These are phyloP conservation scores for Dendrothele bispora DNA, from an alignment of 768 basidiomycete genomes.

Conservation along the genomic window DNA sequence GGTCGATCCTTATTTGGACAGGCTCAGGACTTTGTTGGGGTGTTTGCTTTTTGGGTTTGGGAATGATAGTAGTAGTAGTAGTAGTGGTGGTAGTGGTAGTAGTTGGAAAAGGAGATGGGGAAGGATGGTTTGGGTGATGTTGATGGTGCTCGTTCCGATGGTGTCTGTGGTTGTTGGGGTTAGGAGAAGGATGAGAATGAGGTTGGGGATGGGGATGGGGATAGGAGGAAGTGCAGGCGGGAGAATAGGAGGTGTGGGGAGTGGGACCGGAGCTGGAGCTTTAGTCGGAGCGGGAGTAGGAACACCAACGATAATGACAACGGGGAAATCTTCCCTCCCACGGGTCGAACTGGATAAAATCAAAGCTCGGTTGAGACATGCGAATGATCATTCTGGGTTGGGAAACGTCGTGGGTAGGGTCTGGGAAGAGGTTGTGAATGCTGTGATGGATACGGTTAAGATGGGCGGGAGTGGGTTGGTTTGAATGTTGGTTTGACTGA, in stretches of 20 bases:
- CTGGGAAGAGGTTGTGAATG: constrained; percentile 53
- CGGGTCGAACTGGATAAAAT: too few species aligned
- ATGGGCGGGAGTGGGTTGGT: constrained; percentile 81
- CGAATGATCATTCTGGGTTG: constrained; percentile 35
- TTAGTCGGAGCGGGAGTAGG: too few species aligned
- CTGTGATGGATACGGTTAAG: constrained; percentile 62
- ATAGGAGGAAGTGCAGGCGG: constrained; percentile 47
- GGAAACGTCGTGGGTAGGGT: constrained; percentile 27
- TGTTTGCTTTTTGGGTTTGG: too few species aligned
- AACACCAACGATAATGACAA: too few species aligned
- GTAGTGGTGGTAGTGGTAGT: too few species aligned
- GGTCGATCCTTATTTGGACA: constrained; percentile 43
- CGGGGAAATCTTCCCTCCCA: too few species aligned
- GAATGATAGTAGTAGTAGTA: too few species aligned
- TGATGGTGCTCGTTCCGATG: constrained; percentile 42
- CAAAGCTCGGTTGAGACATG: constrained; percentile 49
- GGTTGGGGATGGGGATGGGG: constrained; percentile 35
- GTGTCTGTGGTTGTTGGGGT: constrained; percentile 52
- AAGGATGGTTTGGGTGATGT: constrained; percentile 31
- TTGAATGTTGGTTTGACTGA: constrained; percentile 20
- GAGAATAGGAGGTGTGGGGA: constrained; percentile 27
- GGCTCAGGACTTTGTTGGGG: constrained; percentile 25
- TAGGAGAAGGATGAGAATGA: constrained; percentile 38
- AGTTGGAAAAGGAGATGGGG: constrained; percentile 43
- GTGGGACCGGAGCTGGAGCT: constrained; percentile 15